Conservation (phyloP, 805 yeast genomes). For the Saturnispora ahearnii region DNA sequence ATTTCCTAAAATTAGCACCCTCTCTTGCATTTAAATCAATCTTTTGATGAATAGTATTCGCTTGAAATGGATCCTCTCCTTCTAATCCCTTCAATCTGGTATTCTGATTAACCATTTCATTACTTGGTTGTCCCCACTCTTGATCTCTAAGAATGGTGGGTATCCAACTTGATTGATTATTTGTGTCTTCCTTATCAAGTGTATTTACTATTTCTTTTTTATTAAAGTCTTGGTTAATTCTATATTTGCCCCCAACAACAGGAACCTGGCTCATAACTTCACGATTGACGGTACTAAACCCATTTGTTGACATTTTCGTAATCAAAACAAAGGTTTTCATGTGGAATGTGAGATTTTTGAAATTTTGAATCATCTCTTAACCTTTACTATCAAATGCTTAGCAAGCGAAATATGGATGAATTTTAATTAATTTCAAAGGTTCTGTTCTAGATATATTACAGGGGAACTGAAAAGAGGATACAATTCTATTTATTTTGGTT, state of each 20-base stretch:
- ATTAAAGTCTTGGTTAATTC: slow-evolving; percentile 10
- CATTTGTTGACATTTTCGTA: neutral
- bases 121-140: slow-evolving; percentile 18
- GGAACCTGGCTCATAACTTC: slow-evolving; percentile 12
- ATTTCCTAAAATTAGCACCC: slow-evolving; percentile 26
- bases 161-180: slow-evolving; percentile 15
- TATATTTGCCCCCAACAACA: slow-evolving; percentile 6
- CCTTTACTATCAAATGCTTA: too few relatives aligned
- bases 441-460: too few relatives aligned
- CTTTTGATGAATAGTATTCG: slow-evolving; percentile 20
- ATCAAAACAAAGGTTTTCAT: neutral
- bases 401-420: too few relatives aligned
- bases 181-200: neutral
- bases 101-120: neutral
- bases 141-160: slow-evolving; percentile 22
- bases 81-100: neutral
- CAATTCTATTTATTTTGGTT: too few relatives aligned
- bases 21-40: slow-evolving; percentile 14
- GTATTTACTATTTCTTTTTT: neutral
- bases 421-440: too few relatives aligned
- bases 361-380: too few relatives aligned
- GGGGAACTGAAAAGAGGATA: too few relatives aligned
- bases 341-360: too few relatives aligned
- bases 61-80: slow-evolving; percentile 5
- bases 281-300: slow-evolving; percentile 17